These are phyloP conservation scores for Ammopiptanthus mongolicus DNA, from an alignment of 306 rosid genomes.

Conservation along the genomic window DNA sequence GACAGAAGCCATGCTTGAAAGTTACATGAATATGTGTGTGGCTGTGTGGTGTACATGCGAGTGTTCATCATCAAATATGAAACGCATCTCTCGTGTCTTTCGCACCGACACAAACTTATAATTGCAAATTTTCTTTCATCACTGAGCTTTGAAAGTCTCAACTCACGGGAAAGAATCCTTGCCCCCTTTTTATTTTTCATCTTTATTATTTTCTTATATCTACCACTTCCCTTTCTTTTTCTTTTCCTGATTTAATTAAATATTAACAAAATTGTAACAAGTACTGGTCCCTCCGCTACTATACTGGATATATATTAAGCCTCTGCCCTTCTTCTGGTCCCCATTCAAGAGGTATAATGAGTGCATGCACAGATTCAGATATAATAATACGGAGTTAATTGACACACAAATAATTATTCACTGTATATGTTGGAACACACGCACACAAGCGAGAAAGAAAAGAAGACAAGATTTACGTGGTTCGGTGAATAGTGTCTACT, in stretches of 20 bases:
- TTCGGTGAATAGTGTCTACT: too few relatives aligned
- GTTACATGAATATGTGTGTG: neutral
- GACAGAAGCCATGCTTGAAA: neutral
- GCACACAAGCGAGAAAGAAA: too few relatives aligned
- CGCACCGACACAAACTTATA: constrained; percentile 19
- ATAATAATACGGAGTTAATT: neutral
- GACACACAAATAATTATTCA: neutral
- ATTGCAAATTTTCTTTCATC: neutral
- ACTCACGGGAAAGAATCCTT: constrained; percentile 17
- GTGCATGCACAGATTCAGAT: neutral
- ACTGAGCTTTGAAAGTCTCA: constrained; percentile 22
- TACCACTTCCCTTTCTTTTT: neutral
- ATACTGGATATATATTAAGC: neutral
- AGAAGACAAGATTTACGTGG: too few relatives aligned
- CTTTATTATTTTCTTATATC: neutral
- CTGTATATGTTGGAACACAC: too few relatives aligned
- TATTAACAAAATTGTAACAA: neutral
- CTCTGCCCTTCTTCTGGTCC: constrained; percentile 1
- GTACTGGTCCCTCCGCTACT: neutral
- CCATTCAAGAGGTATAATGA: neutral
- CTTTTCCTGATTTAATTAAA: neutral
- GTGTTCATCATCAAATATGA: neutral
- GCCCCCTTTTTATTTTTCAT: neutral
- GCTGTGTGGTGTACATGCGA: neutral
- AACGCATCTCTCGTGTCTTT: constrained; percentile 17